Evolutionary conservation across 345 rosid species (phyloP).

Genomic region (Hibiscus trionum): DNA sequence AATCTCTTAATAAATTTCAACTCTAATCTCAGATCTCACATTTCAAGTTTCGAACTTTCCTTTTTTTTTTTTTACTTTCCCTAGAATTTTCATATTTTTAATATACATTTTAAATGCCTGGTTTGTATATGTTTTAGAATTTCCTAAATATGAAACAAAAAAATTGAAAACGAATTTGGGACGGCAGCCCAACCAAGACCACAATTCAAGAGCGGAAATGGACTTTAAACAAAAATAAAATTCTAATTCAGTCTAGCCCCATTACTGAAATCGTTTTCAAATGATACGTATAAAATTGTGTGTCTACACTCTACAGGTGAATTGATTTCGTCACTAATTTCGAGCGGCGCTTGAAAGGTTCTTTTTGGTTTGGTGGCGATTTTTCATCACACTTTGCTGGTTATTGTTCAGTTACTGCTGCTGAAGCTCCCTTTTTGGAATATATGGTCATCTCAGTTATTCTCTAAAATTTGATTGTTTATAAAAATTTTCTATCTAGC

Average conservation of each 20-base stretch:
- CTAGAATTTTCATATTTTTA: neutral
- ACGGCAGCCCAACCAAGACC: neutral
- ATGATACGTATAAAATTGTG: neutral
- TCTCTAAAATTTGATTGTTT: no score
- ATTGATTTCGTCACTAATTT: slow-evolving; percentile 1
- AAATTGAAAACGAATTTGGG: neutral
- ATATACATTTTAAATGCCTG: neutral
- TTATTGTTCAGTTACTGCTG: neutral
- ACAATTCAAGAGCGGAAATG: neutral
- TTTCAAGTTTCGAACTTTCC: neutral
- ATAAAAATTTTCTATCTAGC: slow-evolving; percentile 13
- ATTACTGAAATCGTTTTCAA: neutral
- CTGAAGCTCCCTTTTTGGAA: neutral
- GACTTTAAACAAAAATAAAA: neutral
- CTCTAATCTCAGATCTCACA: neutral
- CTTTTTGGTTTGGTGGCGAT: neutral
- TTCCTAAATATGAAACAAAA: neutral
- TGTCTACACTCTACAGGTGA: slow-evolving; percentile 10
- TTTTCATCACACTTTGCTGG: slow-evolving; percentile 1
- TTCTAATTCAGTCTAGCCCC: neutral
- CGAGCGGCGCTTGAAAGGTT: neutral
- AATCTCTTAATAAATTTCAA: neutral
- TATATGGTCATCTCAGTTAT: neutral
- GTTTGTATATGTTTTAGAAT: neutral
- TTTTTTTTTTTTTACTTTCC: neutral